Evolutionary conservation across 805 yeast genomes (phyloP).

Genomic region (Sugiyamaella valdiviana): DNA sequence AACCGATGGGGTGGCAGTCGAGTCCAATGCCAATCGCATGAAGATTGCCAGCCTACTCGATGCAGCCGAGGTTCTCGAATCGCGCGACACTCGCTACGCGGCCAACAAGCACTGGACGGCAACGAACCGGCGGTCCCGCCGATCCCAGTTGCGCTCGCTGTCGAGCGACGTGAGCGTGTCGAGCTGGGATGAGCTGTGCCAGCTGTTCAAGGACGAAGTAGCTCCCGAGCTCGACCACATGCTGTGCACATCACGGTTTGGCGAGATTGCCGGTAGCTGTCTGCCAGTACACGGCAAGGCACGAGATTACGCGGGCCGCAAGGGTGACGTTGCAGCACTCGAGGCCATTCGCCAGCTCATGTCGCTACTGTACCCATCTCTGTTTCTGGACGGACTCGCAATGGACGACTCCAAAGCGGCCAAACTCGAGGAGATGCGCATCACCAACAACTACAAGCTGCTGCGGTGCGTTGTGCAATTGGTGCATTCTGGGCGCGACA

Average conservation of each 20-base stretch:
- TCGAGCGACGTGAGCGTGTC: not conserved
- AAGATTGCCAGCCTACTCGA: conserved; percentile 22
- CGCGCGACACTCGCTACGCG: not conserved
- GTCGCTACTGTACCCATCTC: conserved; percentile 18
- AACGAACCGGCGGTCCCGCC: not conserved
- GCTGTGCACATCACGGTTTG: conserved; percentile 22
- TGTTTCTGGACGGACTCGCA: conserved; percentile 15
- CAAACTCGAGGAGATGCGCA: conserved; percentile 30
- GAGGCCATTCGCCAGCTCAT: conserved; percentile 31
- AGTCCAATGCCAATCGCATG: conserved; percentile 12
- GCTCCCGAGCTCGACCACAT: conserved; percentile 25
- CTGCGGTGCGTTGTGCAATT: conserved; percentile 24
- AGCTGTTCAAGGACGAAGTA: conserved; percentile 17
- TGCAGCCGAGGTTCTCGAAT: conserved; percentile 20
- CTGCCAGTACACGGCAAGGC: not conserved
- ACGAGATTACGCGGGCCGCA: conserved; percentile 8
- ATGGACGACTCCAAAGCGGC: conserved; percentile 17
- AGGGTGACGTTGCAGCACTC: conserved; percentile 26
- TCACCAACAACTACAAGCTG: conserved; percentile 29
- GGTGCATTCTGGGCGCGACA: conserved; percentile 9
- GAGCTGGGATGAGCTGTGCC: conserved; percentile 24
- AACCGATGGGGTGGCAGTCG: not conserved
- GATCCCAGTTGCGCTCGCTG: not conserved
- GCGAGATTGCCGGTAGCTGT: conserved; percentile 10
- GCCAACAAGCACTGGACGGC: not conserved